Evolutionary conservation across 768 basidiomycete species (phyloP).

Genomic region (Candolleomyces eurysporus): DNA sequence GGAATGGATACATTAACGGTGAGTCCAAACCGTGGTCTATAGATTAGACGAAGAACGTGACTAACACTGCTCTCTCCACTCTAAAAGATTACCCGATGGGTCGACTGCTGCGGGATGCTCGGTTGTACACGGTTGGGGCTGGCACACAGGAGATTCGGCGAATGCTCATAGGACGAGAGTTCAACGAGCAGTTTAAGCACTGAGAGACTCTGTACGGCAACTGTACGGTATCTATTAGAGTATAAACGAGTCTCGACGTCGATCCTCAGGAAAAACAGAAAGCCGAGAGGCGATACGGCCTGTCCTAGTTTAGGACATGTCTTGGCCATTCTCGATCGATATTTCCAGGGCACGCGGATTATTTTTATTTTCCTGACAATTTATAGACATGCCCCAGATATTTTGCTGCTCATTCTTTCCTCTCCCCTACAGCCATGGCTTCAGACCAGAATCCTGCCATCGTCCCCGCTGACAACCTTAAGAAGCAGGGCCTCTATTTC

Average conservation of each 20-base stretch:
- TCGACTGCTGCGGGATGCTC: conserved; percentile 81
- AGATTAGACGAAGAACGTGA: conserved; percentile 5
- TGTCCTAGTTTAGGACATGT: conserved; percentile 5
- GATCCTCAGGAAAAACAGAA: neutral
- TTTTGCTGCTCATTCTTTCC: too few species aligned
- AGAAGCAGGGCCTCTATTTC: conserved; percentile 6
- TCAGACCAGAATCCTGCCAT: neutral
- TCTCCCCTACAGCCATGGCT: neutral
- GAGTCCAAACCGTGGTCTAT: conserved; percentile 3
- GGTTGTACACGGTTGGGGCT: conserved; percentile 93
- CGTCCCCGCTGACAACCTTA: neutral
- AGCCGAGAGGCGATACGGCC: neutral
- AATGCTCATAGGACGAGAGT: conserved; percentile 92
- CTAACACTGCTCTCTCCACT: neutral
- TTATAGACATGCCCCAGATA: neutral
- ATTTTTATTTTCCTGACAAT: neutral
- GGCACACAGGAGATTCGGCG: conserved; percentile 94
- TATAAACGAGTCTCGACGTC: neutral
- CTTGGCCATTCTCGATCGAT: conserved; percentile 3
- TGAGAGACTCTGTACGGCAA: conserved; percentile 9
- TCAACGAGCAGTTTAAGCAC: conserved; percentile 64
- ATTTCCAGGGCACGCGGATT: neutral
- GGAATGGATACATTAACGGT: conserved; percentile 97
- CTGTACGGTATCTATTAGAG: neutral
- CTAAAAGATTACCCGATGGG: conserved; percentile 83